These are phyloP conservation scores for Panaeolus papilionaceus DNA, from an alignment of 768 basidiomycete genomes.

Conservation along the genomic window DNA sequence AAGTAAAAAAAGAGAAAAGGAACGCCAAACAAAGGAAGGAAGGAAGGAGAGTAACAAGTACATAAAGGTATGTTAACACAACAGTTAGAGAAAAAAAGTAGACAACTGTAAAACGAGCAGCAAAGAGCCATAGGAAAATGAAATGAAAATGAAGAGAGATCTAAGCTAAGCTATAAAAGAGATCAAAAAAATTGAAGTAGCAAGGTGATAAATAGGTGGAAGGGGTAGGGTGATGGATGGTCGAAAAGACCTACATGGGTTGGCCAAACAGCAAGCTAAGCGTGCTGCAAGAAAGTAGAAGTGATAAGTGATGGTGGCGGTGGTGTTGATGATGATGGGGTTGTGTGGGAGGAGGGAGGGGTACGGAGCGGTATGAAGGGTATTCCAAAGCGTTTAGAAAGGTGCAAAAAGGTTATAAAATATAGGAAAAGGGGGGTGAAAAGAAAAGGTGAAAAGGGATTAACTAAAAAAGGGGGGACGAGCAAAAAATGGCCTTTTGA, in stretches of 20 bases:
- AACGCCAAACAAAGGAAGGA: conserved; percentile 4
- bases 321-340: neutral
- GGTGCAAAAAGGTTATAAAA: conserved; percentile 17
- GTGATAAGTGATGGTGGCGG: neutral
- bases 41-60: conserved; percentile 19
- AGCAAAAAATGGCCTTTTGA: conserved; percentile 19
- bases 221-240: neutral
- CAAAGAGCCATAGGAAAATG: conserved; percentile 16
- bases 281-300: conserved; percentile 3
- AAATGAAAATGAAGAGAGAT: conserved; percentile 12
- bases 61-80: conserved; percentile 27
- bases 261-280: neutral
- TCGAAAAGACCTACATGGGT: conserved; percentile 13
- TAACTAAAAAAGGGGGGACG: conserved; percentile 19
- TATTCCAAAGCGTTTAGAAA: neutral
- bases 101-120: conserved; percentile 19
- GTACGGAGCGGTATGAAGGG: conserved; percentile 11
- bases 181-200: conserved; percentile 13
- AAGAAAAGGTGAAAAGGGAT: neutral
- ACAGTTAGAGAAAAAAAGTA: conserved; percentile 20
- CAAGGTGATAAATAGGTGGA: conserved; percentile 14
- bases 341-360: neutral
- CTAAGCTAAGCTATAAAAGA: conserved; percentile 18
- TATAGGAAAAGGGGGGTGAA: conserved; percentile 7
- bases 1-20: conserved; percentile 12